These are phyloP conservation scores for Monosporascus sp. DNA, from an alignment of 2,329 filamentous ascomycete genomes.

Conservation along the genomic window DNA sequence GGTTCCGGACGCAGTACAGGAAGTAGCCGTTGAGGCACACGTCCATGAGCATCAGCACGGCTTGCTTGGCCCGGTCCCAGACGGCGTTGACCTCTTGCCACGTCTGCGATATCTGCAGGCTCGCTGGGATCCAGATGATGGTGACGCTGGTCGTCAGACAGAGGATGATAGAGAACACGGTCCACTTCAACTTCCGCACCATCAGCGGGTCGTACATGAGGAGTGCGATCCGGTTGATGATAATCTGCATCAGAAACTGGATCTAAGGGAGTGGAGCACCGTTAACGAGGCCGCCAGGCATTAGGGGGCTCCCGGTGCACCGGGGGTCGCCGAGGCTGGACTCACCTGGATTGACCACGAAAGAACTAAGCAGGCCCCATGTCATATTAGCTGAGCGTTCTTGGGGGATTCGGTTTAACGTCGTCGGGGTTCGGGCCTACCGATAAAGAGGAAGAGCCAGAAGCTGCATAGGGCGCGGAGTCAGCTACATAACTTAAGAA, in stretches of 20 bases:
- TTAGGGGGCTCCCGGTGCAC: neutral
- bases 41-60: slow-evolving; percentile 41
- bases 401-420: neutral
- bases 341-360: neutral
- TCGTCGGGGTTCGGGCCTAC: neutral
- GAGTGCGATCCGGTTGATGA: slow-evolving; percentile 44
- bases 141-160: slow-evolving; percentile 45
- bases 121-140: slow-evolving; percentile 46
- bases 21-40: slow-evolving; percentile 42
- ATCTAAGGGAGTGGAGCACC: slow-evolving; percentile 19
- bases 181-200: slow-evolving; percentile 35
- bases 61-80: slow-evolving; percentile 47
- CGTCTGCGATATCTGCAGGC: slow-evolving; percentile 33
- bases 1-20: slow-evolving; percentile 36
- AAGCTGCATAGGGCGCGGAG: neutral
- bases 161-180: slow-evolving; percentile 34
- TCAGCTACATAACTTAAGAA: too few relatives aligned
- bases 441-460: neutral
- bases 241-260: slow-evolving; percentile 46
- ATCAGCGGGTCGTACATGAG: slow-evolving; percentile 35
- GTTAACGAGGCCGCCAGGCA: neutral
- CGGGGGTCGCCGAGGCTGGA: neutral
- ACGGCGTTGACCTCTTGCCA: slow-evolving; percentile 39
- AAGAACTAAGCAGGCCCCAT: neutral
- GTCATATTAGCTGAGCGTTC: neutral